Evolutionary conservation across 2,329 filamentous ascomycete species (phyloP).

Genomic region (Cordyceps militaris): DNA sequence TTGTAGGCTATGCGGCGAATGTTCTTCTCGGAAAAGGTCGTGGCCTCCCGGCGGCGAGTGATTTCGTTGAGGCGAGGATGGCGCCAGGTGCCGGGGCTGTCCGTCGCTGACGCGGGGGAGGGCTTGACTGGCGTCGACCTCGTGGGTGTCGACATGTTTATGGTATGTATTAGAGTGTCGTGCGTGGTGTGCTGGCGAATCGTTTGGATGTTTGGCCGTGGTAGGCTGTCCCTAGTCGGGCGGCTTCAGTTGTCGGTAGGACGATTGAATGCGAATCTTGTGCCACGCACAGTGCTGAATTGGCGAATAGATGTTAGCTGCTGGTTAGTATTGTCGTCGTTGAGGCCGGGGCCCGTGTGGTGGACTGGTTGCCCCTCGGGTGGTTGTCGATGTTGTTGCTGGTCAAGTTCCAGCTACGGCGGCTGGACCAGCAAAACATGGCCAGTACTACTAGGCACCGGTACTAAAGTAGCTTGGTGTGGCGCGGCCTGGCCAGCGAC

Average conservation of each 20-base stretch:
- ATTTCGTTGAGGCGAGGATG: constrained; percentile 89
- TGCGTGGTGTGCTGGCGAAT: too few relatives aligned
- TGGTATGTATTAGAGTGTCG: constrained; percentile 14
- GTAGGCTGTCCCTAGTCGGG: background rate
- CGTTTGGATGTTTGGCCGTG: background rate
- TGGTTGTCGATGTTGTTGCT: constrained; percentile 8
- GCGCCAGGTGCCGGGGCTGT: constrained; percentile 75
- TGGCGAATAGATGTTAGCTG: background rate
- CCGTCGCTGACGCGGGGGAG: constrained; percentile 30
- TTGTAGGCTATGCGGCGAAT: constrained; percentile 65
- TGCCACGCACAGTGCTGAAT: background rate
- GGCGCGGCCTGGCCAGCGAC: constrained; percentile 3
- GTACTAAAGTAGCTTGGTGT: background rate
- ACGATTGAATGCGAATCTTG: background rate
- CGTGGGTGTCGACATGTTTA: constrained; percentile 25
- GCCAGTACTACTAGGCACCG: too few relatives aligned
- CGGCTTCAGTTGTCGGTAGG: background rate
- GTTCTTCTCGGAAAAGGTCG: constrained; percentile 73
- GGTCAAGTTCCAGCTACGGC: background rate
- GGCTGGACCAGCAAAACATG: constrained; percentile 7
- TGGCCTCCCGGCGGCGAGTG: constrained; percentile 67
- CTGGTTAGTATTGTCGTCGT: constrained; percentile 11
- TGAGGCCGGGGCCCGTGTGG: constrained; percentile 10
- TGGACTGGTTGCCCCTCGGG: constrained; percentile 1
- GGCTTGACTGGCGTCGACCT: constrained; percentile 35